Base-by-base conservation (phyloP, 805 yeast genomes). In the Wickerhamiella sorbophila region DNA sequence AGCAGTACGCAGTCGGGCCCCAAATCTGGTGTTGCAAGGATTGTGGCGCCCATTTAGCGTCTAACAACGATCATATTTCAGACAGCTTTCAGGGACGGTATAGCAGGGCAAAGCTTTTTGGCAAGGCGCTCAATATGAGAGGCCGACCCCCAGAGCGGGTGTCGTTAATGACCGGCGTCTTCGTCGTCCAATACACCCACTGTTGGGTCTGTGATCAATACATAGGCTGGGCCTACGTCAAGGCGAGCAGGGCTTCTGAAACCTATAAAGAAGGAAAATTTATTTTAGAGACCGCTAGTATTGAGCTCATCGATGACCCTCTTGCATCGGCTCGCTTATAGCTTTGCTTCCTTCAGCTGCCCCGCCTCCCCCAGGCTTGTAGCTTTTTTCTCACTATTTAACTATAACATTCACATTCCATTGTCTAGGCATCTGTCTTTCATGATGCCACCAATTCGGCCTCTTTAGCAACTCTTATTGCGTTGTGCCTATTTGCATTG, bases 141-240 rank as follows among this genome's bases (percentile, higher is more conserved):
- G 61, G 58, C 31, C 64, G 65, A 1, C 52, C 52, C 9, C 48
- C 56, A 2, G 70, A 63, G 44, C 59, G 58, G 14, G 59, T 72
- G 29, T 54, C 62, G 31, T 77, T 78, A 84, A 61, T 69, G 22
- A 76, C 83, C 1, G 85, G 84, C 1, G 54, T 54, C 19, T 78
- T 75, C 49, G 52, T 63, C 0, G 79, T 78, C 2, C 68, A 75
- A 45, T 78, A 75, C 49, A 65, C 76, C 24, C 51, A 52, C 31
- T 78, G 85, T 51, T 70, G 66, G 36, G 71, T 69, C 47, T 78
- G 85, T 52, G 60, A 61, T 39, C 54, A 58, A 4, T 58, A 69
- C 40, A 60, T 78, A 15, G 85, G 84, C 3, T 78, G 85, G 85
- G 70, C 68, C 45, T 78, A 78, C 50, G 53, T 75, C 32, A 63